A percentile compares a stretch with the other conserved stretches of the same genome.
phyloP scores from a whole-genome alignment of 1,284 basidiomycete species.

The Xanthoconium separans region DNA sequence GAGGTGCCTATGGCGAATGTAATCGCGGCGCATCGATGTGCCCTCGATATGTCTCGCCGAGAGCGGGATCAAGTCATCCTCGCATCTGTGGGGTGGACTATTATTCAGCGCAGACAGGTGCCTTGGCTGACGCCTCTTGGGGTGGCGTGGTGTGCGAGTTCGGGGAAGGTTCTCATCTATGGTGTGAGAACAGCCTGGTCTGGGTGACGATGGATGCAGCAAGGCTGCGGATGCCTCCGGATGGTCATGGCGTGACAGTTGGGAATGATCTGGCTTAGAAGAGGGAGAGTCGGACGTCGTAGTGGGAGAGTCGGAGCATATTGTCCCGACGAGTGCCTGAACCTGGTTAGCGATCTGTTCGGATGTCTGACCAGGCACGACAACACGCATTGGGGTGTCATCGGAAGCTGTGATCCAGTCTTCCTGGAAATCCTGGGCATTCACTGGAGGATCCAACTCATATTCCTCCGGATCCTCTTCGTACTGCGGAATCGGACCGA shows the following conservation, averaged over 20 bases:
- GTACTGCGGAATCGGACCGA: conserved; percentile 34
- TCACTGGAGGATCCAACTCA: conserved; percentile 30
- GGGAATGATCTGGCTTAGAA: neutral
- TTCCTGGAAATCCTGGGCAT: conserved; percentile 31
- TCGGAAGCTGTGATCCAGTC: conserved; percentile 36
- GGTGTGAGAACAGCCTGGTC: neutral
- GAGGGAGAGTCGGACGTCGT: neutral
- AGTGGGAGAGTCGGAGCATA: conserved; percentile 6
- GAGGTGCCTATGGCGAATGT: conserved; percentile 29
- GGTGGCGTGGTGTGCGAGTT: conserved; percentile 3
- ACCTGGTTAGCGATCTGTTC: conserved; percentile 27
- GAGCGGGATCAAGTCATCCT: conserved; percentile 22
- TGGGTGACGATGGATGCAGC: neutral
- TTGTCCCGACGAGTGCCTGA: conserved; percentile 20
- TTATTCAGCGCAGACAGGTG: neutral
- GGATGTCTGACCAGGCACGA: conserved; percentile 39
- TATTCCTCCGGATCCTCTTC: conserved; percentile 36
- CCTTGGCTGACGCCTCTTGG: conserved; percentile 12
- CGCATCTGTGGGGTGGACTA: conserved; percentile 10
- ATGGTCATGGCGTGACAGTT: neutral
- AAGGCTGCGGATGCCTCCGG: neutral
- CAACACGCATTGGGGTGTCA: conserved; percentile 32
- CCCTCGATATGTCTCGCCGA: conserved; percentile 27
- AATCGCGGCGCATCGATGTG: conserved; percentile 26
- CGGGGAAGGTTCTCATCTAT: conserved; percentile 16